Evolutionary conservation across 805 yeast genomes (phyloP), one percentile per base, ranked within the genome.

Genomic region (Yarrowia keelungensis): DNA sequence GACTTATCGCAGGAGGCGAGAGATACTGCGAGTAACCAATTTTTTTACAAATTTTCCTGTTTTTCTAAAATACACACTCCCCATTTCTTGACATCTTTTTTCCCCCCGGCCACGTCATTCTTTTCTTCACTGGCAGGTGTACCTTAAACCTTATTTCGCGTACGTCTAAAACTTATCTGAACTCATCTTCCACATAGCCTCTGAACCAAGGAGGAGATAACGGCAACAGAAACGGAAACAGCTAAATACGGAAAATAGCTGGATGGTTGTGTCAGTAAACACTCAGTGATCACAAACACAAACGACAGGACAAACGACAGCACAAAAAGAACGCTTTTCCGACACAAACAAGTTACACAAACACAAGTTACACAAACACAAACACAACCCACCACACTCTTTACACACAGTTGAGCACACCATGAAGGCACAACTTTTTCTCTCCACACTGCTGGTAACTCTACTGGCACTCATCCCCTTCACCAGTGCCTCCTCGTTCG

Each of bases 161-260:
- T 50, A 41, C 42, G 8, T 35, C 56, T 50, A 50, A 50, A 50
- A 50, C 53, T 49, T 32, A 49, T 49, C 53, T 26, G 38, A 46
- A 46, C 39, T 32, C 54, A 36, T 35, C 58, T 12, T 51, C 58
- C 8, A 11, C 58, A 51, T 32, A 35, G 35, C 58, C 9, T 36
- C 35, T 22, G 50, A 5, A 26, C 7, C 32, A 26, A 26, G 19
- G 32, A 26, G 32, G 32, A 26, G 32, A 19, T 19, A 19, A 19
- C 19, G 32, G 7, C 32, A 26, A 26, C 32, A 26, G 32, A 26
- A 3, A 26, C 19, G 32, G 2, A 26, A 26, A 26, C 32, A 3
- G 32, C 32, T 26, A 5, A 26, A 19, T 19, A 19, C 19, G 19
- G 19, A 19, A 19, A 19, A 19, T 19, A 19, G 19, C 32, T 26